Percentiles rank a stretch among this genome's conserved stretches.
phyloP scores from a whole-genome alignment of 805 yeast species.

The Naumovozyma baii region DNA sequence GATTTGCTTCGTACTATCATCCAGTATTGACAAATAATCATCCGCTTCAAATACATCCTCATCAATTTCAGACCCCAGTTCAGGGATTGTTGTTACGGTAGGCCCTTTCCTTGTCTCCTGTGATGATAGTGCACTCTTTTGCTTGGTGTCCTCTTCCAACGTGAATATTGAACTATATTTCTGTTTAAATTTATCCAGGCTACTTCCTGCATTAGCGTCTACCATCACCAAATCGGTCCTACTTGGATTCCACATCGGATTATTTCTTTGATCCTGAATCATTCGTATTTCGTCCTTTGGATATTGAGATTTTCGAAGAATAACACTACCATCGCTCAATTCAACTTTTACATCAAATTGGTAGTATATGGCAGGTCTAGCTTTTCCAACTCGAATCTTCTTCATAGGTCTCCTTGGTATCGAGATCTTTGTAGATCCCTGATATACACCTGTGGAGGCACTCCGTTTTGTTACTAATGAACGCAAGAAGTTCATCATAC shows the following conservation, averaged over 20 bases:
- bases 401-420: conserved; percentile 49
- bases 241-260: conserved; percentile 80
- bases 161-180: conserved; percentile 45
- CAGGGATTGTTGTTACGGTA: too few relatives aligned
- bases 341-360: conserved; percentile 86
- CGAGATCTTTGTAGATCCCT: conserved; percentile 16
- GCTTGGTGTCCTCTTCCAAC: conserved; percentile 23
- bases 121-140: not conserved
- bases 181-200: conserved; percentile 62
- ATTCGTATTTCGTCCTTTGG: conserved; percentile 81
- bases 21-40: conserved; percentile 26
- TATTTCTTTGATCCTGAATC: conserved; percentile 82
- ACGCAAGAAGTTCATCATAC: conserved; percentile 1
- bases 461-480: conserved; percentile 3
- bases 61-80: conserved; percentile 4
- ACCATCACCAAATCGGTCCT: conserved; percentile 64
- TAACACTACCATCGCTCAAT: conserved; percentile 87
- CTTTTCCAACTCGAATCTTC: conserved; percentile 67
- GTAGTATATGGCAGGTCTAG: conserved; percentile 88
- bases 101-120: too few relatives aligned
- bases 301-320: conserved; percentile 70
- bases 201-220: conserved; percentile 80
- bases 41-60: conserved; percentile 19
- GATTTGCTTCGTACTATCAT: conserved; percentile 24
- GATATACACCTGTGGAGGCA: conserved; percentile 20